phyloP scores from a whole-genome alignment of 2,329 filamentous ascomycete species.

The Cryphonectria carpinicola region DNA sequence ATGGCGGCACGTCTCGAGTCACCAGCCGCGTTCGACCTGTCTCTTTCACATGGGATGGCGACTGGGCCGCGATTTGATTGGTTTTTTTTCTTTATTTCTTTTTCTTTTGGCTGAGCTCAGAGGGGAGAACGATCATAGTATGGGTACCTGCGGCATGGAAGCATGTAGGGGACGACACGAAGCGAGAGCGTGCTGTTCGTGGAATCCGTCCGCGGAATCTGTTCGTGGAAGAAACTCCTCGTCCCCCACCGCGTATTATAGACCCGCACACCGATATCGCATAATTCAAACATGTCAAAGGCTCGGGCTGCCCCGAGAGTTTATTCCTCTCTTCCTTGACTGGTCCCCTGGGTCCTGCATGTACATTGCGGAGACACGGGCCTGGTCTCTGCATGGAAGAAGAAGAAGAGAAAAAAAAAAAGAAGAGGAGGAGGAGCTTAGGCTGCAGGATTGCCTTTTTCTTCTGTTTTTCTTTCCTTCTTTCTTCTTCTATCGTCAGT shows the following conservation, averaged over 20 bases:
- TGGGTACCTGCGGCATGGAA: neutral
- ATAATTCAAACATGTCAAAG: neutral
- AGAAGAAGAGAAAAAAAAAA: neutral
- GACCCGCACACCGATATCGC: neutral
- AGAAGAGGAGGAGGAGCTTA: too few species aligned
- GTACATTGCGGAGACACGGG: neutral
- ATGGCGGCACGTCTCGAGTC: neutral
- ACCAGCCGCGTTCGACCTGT: neutral
- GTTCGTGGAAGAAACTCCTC: neutral
- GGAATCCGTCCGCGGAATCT: neutral
- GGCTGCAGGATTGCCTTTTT: neutral
- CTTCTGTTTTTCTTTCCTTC: neutral
- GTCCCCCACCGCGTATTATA: neutral
- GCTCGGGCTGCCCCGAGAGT: neutral
- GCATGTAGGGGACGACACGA: neutral
- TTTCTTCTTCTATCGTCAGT: too few species aligned
- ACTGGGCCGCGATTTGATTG: neutral
- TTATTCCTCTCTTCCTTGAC: neutral
- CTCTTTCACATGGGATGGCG: neutral
- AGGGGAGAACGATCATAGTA: neutral
- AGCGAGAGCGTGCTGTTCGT: neutral
- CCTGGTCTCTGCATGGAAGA: neutral
- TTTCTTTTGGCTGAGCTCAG: neutral
- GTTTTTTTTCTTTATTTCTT: too few species aligned
- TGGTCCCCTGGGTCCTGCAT: constrained; percentile 2